Percentiles rank a stretch among this genome's conserved stretches.
These are phyloP conservation scores for Saxophila tyrrhenica DNA, from an alignment of 495 filamentous ascomycete species.

Conservation along the genomic window DNA sequence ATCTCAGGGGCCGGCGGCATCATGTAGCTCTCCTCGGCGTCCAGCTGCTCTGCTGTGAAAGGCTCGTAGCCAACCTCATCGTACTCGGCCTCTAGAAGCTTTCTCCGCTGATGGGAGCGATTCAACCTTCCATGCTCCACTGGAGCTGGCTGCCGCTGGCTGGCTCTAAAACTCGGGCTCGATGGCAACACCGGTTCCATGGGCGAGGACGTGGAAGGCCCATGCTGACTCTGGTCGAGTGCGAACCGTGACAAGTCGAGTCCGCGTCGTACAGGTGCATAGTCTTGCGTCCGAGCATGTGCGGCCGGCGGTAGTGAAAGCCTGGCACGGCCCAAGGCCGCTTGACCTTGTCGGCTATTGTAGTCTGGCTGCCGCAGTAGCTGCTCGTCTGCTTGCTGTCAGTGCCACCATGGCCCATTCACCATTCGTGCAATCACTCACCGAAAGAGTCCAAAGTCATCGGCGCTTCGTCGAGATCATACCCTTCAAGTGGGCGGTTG, in stretches of 20 bases:
- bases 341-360: constrained; percentile 21
- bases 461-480: constrained; percentile 17
- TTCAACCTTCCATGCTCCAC: not conserved
- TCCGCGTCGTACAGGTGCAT: constrained; percentile 1
- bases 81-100: not conserved
- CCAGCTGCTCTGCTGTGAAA: constrained; percentile 6
- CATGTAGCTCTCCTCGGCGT: not conserved
- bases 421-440: constrained; percentile 24
- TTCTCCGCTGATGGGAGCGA: not conserved
- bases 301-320: constrained; percentile 18
- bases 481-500: not conserved
- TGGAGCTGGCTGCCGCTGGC: constrained; percentile 17
- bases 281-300: not conserved
- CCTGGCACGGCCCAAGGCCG: constrained; percentile 20
- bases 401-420: too few species aligned
- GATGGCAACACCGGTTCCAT: constrained; percentile 18
- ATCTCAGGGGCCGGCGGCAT: not conserved
- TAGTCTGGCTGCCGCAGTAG: constrained; percentile 17
- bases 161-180: constrained; percentile 29
- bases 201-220: constrained; percentile 8
- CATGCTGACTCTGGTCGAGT: not conserved
- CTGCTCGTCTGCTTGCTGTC: constrained; percentile 21
- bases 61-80: not conserved
- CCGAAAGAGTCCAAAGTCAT: constrained; percentile 40
- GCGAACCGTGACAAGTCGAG: constrained; percentile 10